phyloP scores from a whole-genome alignment of 106 monocot genomes.

The Allium sativum region DNA sequence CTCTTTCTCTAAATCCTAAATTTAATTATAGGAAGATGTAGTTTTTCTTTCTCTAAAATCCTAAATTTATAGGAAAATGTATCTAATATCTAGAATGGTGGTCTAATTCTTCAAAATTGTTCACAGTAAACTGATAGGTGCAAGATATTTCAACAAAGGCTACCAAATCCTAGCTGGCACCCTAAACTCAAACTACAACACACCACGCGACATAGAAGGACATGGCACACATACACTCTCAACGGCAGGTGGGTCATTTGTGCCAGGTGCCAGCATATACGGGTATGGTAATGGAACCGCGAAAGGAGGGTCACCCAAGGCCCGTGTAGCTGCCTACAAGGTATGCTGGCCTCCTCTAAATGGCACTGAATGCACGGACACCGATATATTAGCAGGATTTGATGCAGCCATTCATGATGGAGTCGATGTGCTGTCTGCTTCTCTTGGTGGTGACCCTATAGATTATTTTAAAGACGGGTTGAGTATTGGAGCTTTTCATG shows the following conservation, averaged over 20 bases:
- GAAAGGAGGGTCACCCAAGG: constrained; percentile 36
- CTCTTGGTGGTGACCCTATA: constrained; percentile 18
- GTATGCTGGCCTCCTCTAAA: constrained; percentile 15
- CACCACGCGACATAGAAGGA: constrained; percentile 13
- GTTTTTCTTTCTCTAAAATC: too few relatives aligned
- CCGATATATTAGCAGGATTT: constrained; percentile 41
- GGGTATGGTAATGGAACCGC: constrained; percentile 42
- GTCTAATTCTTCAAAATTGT: neutral
- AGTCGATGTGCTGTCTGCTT: constrained; percentile 40
- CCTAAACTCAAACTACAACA: constrained; percentile 5
- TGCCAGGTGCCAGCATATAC: constrained; percentile 13
- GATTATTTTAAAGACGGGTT: constrained; percentile 13
- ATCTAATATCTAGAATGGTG: too few relatives aligned
- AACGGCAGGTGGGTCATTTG: constrained; percentile 13
- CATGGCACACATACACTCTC: constrained; percentile 32
- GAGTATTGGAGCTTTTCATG: constrained; percentile 20
- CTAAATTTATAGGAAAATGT: too few relatives aligned
- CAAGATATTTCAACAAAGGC: constrained; percentile 20
- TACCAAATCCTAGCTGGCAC: neutral
- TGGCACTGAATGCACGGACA: constrained; percentile 18
- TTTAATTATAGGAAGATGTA: too few relatives aligned
- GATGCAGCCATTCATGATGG: constrained; percentile 41
- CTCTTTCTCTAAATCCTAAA: too few relatives aligned
- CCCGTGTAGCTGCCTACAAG: constrained; percentile 44
- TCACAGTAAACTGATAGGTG: constrained; percentile 17